Percentiles rank a stretch among this genome's conserved stretches.
phyloP scores from a whole-genome alignment of 2,329 filamentous ascomycete species.

The Botrytis tulipae region DNA sequence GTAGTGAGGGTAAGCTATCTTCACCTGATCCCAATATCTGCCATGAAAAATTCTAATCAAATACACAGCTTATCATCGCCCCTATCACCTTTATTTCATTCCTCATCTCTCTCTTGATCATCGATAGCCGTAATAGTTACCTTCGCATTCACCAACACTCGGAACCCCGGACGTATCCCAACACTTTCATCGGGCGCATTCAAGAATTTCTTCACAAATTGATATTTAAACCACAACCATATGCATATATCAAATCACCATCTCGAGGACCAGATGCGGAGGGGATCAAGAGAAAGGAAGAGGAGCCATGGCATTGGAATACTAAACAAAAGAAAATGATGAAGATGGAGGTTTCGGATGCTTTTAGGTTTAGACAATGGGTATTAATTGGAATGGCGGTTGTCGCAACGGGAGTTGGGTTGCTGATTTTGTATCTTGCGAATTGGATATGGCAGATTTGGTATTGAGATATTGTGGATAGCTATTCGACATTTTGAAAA shows the following conservation, averaged over 20 bases:
- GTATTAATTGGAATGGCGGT: slow-evolving; percentile 27
- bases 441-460: slow-evolving; percentile 3
- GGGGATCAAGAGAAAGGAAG: slow-evolving; percentile 20
- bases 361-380: slow-evolving; percentile 36
- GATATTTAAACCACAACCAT: slow-evolving; percentile 28
- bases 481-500: neutral
- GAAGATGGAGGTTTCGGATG: slow-evolving; percentile 38
- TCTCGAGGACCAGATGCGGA: slow-evolving; percentile 1
- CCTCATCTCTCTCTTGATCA: slow-evolving; percentile 38
- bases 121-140: slow-evolving; percentile 32
- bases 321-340: slow-evolving; percentile 38
- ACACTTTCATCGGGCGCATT: slow-evolving; percentile 23
- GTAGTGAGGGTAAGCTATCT: slow-evolving; percentile 30
- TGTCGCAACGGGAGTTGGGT: slow-evolving; percentile 10
- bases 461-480: slow-evolving; percentile 4
- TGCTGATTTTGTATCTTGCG: slow-evolving; percentile 8
- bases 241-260: slow-evolving; percentile 32
- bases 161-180: slow-evolving; percentile 15
- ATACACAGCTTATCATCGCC: slow-evolving; percentile 34
- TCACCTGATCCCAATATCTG: neutral
- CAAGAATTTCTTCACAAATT: slow-evolving; percentile 28
- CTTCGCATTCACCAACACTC: slow-evolving; percentile 27
- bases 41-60: neutral
- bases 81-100: slow-evolving; percentile 39
- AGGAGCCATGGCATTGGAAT: slow-evolving; percentile 38